Conservation (phyloP, 2,329 filamentous ascomycete genomes). For the Trichoderma oligosporum region DNA sequence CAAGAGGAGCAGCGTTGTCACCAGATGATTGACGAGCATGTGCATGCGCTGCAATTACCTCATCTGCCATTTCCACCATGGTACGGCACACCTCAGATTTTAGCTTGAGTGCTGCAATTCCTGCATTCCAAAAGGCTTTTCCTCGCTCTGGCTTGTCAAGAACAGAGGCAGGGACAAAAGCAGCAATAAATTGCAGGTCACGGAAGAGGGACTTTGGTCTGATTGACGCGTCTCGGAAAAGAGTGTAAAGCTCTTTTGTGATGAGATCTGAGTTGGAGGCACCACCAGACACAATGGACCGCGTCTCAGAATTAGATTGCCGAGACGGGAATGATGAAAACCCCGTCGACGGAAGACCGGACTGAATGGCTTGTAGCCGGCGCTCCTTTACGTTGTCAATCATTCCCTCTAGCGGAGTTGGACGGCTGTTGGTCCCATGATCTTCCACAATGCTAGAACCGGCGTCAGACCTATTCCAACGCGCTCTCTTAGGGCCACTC, state of each 20-base stretch:
- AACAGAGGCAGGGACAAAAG: conserved; percentile 58
- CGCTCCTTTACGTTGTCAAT: conserved; percentile 69
- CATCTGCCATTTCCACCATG: conserved; percentile 62
- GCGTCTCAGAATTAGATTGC: conserved; percentile 46
- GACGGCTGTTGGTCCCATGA: conserved; percentile 33
- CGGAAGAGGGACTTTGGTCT: conserved; percentile 79
- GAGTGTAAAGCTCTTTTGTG: conserved; percentile 60
- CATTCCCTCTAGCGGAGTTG: conserved; percentile 58
- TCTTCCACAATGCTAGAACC: conserved; percentile 35
- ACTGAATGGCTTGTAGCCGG: conserved; percentile 50
- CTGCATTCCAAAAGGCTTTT: conserved; percentile 88
- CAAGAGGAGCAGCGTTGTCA: conserved; percentile 30
- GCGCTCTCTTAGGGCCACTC: conserved; percentile 33
- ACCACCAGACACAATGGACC: conserved; percentile 47
- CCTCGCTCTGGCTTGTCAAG: conserved; percentile 60
- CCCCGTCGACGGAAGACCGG: conserved; percentile 28
- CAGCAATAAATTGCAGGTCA: conserved; percentile 71
- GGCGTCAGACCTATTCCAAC: conserved; percentile 38
- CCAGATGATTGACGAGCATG: conserved; percentile 52
- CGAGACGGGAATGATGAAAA: conserved; percentile 34
- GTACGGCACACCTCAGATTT: conserved; percentile 84
- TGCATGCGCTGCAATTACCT: conserved; percentile 58
- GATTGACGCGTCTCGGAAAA: conserved; percentile 64
- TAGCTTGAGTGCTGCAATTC: conserved; percentile 78
- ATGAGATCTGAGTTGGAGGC: conserved; percentile 60